Evolutionary conservation across 1,139 yeast genomes (phyloP), one percentile per base, ranked within the genome.

Genomic region (Entelexis sorbosivorans): DNA sequence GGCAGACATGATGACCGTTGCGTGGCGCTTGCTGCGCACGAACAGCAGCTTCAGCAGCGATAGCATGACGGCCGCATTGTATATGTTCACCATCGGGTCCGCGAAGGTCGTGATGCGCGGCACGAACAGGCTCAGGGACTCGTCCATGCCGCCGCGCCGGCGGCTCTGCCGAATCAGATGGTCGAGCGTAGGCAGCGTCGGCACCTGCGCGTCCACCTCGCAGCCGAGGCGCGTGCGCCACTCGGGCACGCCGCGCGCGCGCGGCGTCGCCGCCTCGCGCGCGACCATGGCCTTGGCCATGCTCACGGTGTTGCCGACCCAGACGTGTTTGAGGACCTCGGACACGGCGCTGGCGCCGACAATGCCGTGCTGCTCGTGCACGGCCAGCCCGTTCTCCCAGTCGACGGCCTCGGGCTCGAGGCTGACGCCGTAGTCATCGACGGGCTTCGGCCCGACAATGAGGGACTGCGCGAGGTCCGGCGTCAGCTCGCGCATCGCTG

Each of bases 361-460:
- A n/a, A 42, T 31, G 13, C 45, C 45, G 29, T 8, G 13, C 28
- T 31, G 36, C 29, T 42, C 45, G 33, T 31, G 31, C 24, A 16
- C 19, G 8, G 29, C 13, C 38, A 42, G 28, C 17, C 45, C 45
- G 11, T 16, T 31, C n/a, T 42, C 45, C 45, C 45, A 42, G 17
- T 36, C 22, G 16, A 36, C 6, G 17, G 16, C 14, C 13, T 5
- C 5, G 31, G 14, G 31, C 31, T 10, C n/a, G 28, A n/a, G 16
- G 40, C 11, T 5, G 28, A 11, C 17, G 28, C 28, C 28, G 9
- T 10, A 16, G 20, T 36, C 40, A 2, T 11, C 28, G 7, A 2
- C 16, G 4, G 10, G 16, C 28, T 20, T 28, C 8, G 40, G 40
- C 5, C 13, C 40, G 17, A 20, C 28, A 17, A 36, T 11, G 10